Base-by-base conservation (phyloP, 2,329 filamentous ascomycete genomes). In the Fusarium poae region DNA sequence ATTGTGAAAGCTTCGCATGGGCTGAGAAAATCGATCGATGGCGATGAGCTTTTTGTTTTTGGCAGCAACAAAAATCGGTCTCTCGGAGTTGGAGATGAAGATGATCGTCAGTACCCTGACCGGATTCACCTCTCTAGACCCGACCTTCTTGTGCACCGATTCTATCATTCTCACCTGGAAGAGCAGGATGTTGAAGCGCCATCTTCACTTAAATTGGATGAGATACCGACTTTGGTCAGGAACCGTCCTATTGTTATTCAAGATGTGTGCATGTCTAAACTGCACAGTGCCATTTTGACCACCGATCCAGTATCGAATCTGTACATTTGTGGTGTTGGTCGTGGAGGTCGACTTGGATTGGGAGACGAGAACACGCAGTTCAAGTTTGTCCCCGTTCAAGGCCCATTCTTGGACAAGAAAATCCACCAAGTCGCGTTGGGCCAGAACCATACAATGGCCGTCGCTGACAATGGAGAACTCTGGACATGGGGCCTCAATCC, bases 31-130 rank as follows among this genome's bases (percentile, higher is more conserved):
- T 68, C 73, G 20, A 63, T 72, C 6, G 62, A 72, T 27, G 95
- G 93, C 11, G 93, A 97, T 74, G 96, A 99, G 76, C 82, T 97
- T 1, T 98, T 93, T 74, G 91, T 93, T 1, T 97, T 98, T 79
- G 96, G 96, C 50, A 98, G 94, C 79, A 99, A 97, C 80, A 97
- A 96, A 76, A 99, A 99, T 72, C 81, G 97, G 12, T 96, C 92
- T 0, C 86, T 99, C 23, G 96, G 96, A 2, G 91, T 98, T 63
- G 94, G 94, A n/a, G 94, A 99, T 76, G 91, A 97, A 74, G 94
- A 97, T 77, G 95, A 99, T 76, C 89, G 96, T 5, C 94, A 98
- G 68, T 97, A 91, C 74, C 96, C 96, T 0, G 96, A 98, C 77
- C 91, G 93, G 12, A 89, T 97, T 13, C 82, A 85, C 32, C 79